These are phyloP conservation scores for Pseudopyrenochaeta lycopersici DNA, from an alignment of 2,329 filamentous ascomycete genomes.

Conservation along the genomic window DNA sequence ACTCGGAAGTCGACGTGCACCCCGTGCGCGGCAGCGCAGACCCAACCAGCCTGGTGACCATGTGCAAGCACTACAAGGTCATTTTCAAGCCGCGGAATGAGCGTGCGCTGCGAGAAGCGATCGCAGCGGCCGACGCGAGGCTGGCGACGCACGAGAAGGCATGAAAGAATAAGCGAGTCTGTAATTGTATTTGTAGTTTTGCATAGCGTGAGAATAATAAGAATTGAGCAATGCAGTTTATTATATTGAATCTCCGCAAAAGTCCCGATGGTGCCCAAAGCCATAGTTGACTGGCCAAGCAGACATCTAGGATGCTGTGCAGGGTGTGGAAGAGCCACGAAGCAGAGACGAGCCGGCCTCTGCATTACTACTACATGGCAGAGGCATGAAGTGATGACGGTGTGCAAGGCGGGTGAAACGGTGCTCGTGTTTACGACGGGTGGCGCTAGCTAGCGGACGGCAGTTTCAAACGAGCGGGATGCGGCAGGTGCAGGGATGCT, in stretches of 20 bases:
- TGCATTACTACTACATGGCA: too few relatives aligned
- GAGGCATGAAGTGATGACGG: too few relatives aligned
- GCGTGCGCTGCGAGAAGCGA: slow-evolving; percentile 53
- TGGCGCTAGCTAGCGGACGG: slow-evolving; percentile 5
- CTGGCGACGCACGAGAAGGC: slow-evolving; percentile 24
- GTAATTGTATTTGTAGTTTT: too few relatives aligned
- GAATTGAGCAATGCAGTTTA: not conserved
- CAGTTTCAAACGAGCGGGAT: slow-evolving; percentile 10
- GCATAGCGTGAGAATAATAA: not conserved
- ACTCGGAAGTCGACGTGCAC: slow-evolving; percentile 65
- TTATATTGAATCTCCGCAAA: not conserved
- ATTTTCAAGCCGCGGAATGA: slow-evolving; percentile 66
- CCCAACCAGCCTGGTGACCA: slow-evolving; percentile 69
- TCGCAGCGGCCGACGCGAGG: slow-evolving; percentile 46
- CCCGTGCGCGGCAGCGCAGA: slow-evolving; percentile 68
- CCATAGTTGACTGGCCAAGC: too few relatives aligned
- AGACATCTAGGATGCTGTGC: too few relatives aligned
- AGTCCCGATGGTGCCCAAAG: not conserved
- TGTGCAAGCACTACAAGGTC: slow-evolving; percentile 67
- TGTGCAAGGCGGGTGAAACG: too few relatives aligned
- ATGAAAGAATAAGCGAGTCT: not conserved
- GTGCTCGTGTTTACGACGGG: not conserved
- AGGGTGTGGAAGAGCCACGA: too few relatives aligned
- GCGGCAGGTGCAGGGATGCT: slow-evolving; percentile 13
- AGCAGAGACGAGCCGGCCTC: too few relatives aligned